phyloP scores from a whole-genome alignment of 305 asterid genomes.

The Fraxinus ornus region DNA sequence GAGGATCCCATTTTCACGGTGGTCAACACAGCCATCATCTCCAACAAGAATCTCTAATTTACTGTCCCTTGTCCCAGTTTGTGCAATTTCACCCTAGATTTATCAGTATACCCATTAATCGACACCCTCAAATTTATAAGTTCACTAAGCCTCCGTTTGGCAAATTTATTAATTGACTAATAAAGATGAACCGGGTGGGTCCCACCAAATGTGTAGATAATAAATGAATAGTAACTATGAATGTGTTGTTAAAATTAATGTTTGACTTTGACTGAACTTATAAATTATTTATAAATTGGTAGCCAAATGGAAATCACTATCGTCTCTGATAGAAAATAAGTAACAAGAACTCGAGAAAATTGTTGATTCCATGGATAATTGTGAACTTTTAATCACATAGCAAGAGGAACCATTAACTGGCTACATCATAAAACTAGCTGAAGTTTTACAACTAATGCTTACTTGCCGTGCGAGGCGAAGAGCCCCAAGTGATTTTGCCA shows the following conservation, averaged over 20 bases:
- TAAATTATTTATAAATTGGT: not conserved
- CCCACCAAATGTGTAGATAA: not conserved
- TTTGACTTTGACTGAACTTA: not conserved
- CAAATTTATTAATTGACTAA: not conserved
- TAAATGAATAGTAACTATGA: not conserved
- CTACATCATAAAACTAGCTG: slow-evolving; percentile 1
- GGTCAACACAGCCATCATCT: slow-evolving; percentile 70
- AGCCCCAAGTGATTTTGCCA: slow-evolving; percentile 77
- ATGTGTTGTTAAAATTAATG: not conserved
- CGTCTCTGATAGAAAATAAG: not conserved
- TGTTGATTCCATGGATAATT: not conserved
- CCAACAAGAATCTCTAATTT: slow-evolving; percentile 92
- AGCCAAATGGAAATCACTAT: not conserved
- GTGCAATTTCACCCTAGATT: slow-evolving; percentile 71
- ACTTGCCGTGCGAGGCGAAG: slow-evolving; percentile 92
- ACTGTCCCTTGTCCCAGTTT: slow-evolving; percentile 90
- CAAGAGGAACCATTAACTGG: slow-evolving; percentile 15
- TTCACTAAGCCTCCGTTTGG: not conserved
- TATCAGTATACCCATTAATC: slow-evolving; percentile 33
- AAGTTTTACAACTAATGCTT: slow-evolving; percentile 24
- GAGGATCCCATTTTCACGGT: slow-evolving; percentile 63
- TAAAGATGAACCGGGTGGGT: not conserved
- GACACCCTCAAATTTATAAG: not conserved
- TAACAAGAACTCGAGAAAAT: not conserved
- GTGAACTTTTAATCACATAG: not conserved